phyloP scores from a whole-genome alignment of 2,329 filamentous ascomycete genomes.

The Fusarium sp. region DNA sequence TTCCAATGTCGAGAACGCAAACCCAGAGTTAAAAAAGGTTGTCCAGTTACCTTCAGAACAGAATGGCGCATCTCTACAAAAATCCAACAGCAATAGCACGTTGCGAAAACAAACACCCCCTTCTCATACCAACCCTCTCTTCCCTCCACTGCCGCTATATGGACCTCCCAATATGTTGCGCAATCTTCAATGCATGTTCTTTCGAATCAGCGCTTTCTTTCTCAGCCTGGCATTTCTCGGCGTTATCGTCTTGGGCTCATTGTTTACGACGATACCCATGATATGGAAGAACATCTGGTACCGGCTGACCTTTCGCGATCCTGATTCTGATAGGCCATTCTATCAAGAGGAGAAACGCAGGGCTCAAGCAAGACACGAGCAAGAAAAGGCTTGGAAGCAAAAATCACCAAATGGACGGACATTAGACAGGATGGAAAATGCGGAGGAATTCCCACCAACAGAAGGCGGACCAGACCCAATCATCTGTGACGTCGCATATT shows the following conservation, averaged over 20 bases:
- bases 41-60: slow-evolving; percentile 43
- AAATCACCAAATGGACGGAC: slow-evolving; percentile 52
- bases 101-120: slow-evolving; percentile 66
- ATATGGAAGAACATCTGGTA: slow-evolving; percentile 62
- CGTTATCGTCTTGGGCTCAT: slow-evolving; percentile 79
- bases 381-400: slow-evolving; percentile 72
- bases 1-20: slow-evolving; percentile 49
- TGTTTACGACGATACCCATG: slow-evolving; percentile 73
- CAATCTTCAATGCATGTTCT: slow-evolving; percentile 72
- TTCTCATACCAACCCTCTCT: slow-evolving; percentile 80
- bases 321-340: slow-evolving; percentile 73
- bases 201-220: slow-evolving; percentile 76
- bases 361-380: slow-evolving; percentile 65
- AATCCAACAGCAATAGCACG: slow-evolving; percentile 60
- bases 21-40: slow-evolving; percentile 40
- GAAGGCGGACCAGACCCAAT: slow-evolving; percentile 86
- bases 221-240: slow-evolving; percentile 82
- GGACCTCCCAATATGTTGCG: slow-evolving; percentile 77
- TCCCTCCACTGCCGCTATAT: slow-evolving; percentile 86
- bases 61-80: slow-evolving; percentile 54
- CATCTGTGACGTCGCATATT: slow-evolving; percentile 83
- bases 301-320: slow-evolving; percentile 68
- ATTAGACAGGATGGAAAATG: slow-evolving; percentile 57
- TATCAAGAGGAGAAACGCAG: slow-evolving; percentile 77
- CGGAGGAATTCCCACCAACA: slow-evolving; percentile 74